Evolutionary conservation across 1,284 basidiomycete species (phyloP), one percentile per base, ranked within the genome.

Genomic region (Leccinum proliferum): DNA sequence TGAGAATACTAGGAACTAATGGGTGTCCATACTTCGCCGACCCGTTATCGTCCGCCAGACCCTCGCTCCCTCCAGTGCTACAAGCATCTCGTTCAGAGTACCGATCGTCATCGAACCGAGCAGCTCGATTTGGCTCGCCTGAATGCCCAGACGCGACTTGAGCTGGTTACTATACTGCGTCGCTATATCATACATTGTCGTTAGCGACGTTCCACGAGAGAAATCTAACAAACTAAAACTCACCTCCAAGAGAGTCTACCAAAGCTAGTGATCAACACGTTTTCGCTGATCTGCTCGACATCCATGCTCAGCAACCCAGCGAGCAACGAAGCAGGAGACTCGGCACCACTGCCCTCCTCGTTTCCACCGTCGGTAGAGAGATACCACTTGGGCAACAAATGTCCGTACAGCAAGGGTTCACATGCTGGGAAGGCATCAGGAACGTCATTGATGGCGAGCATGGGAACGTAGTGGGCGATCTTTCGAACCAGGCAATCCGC

Each of bases 201-300:
- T 53, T 12, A 53, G 25, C 52, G 25, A 29, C 4, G 52, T 53
- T 29, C 52, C 25, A 29, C 52, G 52, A 50, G 48, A 50, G 48
- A 21, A 50, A 50, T 21, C 39, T 41, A 4, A 21, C 48, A 50
- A 50, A 50, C 12, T 2, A 3, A 11, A 56, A n/a, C 68, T 55
- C 62, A 73, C 71, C 71, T 62, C 67, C 73, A 6, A 72, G 69
- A 18, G 71, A 72, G 21, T 72, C 71, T 35, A 58, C 72, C 71
- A 50, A 73, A 73, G 57, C 72, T 73, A 0, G 72, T 74, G 25
- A 74, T 69, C 37, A 73, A 48, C 1, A 70, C 67, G 10, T 73
- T 73, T 37, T 70, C 70, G 14, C 57, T 69, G 39, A 72, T 68
- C 29, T 72, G 70, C 21, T 69, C 71, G 12, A 64, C 56, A 35